Evolutionary conservation across 2,329 filamentous ascomycete genomes (phyloP), one percentile per base, ranked within the genome.

Genomic region (Shiraia sp.): DNA sequence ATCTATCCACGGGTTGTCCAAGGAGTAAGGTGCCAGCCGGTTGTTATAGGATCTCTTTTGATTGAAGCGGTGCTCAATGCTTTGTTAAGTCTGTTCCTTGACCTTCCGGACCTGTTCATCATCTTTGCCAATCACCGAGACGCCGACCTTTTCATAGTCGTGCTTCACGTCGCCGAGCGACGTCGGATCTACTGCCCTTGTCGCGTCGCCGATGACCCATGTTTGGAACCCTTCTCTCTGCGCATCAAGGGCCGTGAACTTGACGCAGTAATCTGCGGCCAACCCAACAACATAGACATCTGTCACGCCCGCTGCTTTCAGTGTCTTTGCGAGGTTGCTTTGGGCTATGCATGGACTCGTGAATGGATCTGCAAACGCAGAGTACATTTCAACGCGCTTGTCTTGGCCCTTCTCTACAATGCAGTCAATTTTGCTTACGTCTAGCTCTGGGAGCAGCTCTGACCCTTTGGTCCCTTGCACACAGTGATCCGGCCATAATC

Each of bases 401-500:
- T 90, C 79, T 62, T 77, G 79, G 9, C 93, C 93, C 74, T 99
- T 99, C 54, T 87, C 79, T 10, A 96, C 72, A 19, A 90, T 74
- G 25, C 70, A 56, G 54, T 92, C 79, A n/a, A 95, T 54, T 12
- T 75, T 76, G 6, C 62, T 57, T 10, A 63, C 45, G 35, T 89
- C 74, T 1, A 97, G 77, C 63, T 90, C 90, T 0, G 85, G 79
- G 6, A 93, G 77, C 15, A 97, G 75, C 35, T 82, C 79, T 0
- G 88, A 84, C 9, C 93, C 93, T 1, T 75, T 68, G 0, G 87
- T 88, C 31, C 76, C 76, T 61, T 89, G 85, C 7, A 97, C 79
- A 72, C 93, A 97, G 73, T 99, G 93, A 15, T 82, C 81, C 1
- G 93, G 93, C 93, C 93, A 99, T 8, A 99, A 78, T 27, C 82